These are phyloP conservation scores for Staphylotrichum tortipilum DNA, from an alignment of 495 filamentous ascomycete species.

Conservation along the genomic window DNA sequence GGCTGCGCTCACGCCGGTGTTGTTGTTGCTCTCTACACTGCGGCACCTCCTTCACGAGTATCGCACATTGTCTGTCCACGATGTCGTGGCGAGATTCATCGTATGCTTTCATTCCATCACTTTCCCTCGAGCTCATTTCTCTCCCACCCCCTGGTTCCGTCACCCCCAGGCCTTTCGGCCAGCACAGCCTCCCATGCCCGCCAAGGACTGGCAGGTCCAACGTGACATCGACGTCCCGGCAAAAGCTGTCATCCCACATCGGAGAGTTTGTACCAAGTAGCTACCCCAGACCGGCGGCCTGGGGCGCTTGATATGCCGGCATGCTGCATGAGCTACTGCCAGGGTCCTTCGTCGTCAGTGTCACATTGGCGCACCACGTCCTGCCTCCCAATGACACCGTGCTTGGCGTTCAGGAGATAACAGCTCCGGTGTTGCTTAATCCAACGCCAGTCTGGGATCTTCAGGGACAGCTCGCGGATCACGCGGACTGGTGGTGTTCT, in stretches of 20 bases:
- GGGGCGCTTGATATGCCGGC: constrained; percentile 8
- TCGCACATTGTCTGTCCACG: too few species aligned
- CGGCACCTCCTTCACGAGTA: too few species aligned
- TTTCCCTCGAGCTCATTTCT: too few species aligned
- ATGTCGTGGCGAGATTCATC: too few species aligned
- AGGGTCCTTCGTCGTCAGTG: constrained; percentile 1
- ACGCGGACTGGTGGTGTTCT: too few species aligned
- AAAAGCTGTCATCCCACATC: constrained; percentile 11
- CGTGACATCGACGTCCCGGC: constrained; percentile 10
- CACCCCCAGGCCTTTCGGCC: not conserved
- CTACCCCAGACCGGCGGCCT: constrained; percentile 1
- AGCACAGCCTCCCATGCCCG: not conserved
- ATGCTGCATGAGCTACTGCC: not conserved
- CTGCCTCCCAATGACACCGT: not conserved
- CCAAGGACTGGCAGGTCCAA: not conserved
- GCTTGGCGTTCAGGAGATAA: not conserved
- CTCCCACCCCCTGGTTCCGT: too few species aligned
- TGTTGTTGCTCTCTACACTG: not conserved
- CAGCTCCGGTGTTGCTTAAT: not conserved
- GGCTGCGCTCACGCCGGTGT: too few species aligned
- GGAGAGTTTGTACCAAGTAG: constrained; percentile 3
- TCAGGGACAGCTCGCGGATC: not conserved
- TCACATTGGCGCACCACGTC: not conserved
- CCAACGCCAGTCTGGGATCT: not conserved
- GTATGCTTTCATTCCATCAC: too few species aligned